Conservation (phyloP, 306 rosid genomes). For the Benincasa hispida region DNA sequence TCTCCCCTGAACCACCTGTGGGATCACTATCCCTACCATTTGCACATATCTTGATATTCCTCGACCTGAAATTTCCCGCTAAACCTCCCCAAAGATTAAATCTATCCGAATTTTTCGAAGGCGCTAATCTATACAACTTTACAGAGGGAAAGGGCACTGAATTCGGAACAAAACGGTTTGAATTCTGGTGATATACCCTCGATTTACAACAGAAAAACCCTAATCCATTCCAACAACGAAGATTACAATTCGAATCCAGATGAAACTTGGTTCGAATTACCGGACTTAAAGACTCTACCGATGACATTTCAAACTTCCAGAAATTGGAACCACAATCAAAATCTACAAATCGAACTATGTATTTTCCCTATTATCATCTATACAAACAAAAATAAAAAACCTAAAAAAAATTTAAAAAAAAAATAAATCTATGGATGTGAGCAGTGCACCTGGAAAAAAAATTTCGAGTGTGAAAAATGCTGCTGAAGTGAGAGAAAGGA, state of each 20-base stretch:
- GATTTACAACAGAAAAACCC: slow-evolving; percentile 29
- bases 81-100: slow-evolving; percentile 38
- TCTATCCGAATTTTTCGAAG: slow-evolving; percentile 22
- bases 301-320: slow-evolving; percentile 35
- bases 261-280: slow-evolving; percentile 28
- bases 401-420: neutral
- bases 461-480: slow-evolving; percentile 1
- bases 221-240: slow-evolving; percentile 23
- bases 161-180: slow-evolving; percentile 26
- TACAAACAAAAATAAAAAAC: neutral
- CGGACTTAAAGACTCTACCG: slow-evolving; percentile 50
- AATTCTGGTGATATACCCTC: slow-evolving; percentile 25
- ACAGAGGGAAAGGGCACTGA: slow-evolving; percentile 20
- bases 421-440: neutral
- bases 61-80: slow-evolving; percentile 15
- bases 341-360: neutral
- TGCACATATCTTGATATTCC: slow-evolving; percentile 27
- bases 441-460: neutral
- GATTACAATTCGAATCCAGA: slow-evolving; percentile 31
- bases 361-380: neutral
- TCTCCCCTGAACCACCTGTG: slow-evolving; percentile 43
- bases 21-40: slow-evolving; percentile 67
- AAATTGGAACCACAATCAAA: slow-evolving; percentile 12
- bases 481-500: neutral
- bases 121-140: slow-evolving; percentile 16